These are phyloP conservation scores for Crithidia thermophila DNA, from an alignment of 208 protist species.

Conservation along the genomic window DNA sequence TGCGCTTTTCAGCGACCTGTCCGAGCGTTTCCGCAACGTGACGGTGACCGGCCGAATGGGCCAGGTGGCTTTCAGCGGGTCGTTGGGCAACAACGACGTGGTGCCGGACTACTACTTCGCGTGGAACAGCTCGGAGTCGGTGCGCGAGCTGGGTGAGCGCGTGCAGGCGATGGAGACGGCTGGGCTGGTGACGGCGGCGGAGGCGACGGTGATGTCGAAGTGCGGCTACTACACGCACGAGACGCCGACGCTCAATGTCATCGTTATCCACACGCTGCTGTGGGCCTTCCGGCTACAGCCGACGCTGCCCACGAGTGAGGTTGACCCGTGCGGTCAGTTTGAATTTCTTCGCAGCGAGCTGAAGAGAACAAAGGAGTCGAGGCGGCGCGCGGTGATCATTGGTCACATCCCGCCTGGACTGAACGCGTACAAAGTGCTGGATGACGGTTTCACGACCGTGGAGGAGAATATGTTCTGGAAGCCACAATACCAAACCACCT, in stretches of 20 bases:
- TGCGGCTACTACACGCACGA: slow-evolving; percentile 72
- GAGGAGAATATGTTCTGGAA: slow-evolving; percentile 73
- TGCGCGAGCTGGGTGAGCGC: slow-evolving; percentile 29
- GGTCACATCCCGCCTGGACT: slow-evolving; percentile 75
- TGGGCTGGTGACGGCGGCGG: slow-evolving; percentile 36
- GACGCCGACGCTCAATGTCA: slow-evolving; percentile 36
- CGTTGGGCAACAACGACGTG: slow-evolving; percentile 83
- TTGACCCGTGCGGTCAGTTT: slow-evolving; percentile 81
- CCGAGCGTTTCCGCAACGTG: slow-evolving; percentile 13
- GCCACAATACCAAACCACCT: slow-evolving; percentile 47
- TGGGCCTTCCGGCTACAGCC: slow-evolving; percentile 51
- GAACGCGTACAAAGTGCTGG: slow-evolving; percentile 16
- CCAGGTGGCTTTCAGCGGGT: slow-evolving; percentile 28
- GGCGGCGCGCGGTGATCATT: slow-evolving; percentile 72
- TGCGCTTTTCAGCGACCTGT: slow-evolving; percentile 21
- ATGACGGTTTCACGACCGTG: slow-evolving; percentile 28
- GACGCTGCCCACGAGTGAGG: slow-evolving; percentile 33
- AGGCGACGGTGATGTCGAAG: slow-evolving; percentile 40
- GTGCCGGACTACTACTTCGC: slow-evolving; percentile 72
- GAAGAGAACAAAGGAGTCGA: slow-evolving; percentile 24
- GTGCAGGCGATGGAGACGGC: slow-evolving; percentile 29
- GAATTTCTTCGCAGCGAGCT: slow-evolving; percentile 56
- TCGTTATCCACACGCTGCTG: slow-evolving; percentile 78
- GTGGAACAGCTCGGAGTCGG: slow-evolving; percentile 23
- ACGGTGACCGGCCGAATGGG: slow-evolving; percentile 23